Evolutionary conservation across 495 filamentous ascomycete species (phyloP).

Genomic region (Delitschia confertaspora): DNA sequence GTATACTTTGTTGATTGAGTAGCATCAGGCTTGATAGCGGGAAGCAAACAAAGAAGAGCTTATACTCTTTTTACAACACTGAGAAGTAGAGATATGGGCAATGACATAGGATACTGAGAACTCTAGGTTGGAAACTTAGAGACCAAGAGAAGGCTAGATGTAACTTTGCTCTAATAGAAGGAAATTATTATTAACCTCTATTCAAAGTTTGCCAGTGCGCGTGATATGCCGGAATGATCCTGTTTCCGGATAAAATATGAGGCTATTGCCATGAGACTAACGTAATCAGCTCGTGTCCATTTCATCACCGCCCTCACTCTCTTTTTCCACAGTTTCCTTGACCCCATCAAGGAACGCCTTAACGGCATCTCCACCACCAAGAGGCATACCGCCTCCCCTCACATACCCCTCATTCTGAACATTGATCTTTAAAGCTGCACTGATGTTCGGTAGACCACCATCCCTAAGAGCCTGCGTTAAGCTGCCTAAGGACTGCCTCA

Average conservation of each 20-base stretch:
- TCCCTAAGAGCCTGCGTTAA: conserved; percentile 82
- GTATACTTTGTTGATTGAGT: too few relatives aligned
- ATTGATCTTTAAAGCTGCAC: conserved; percentile 70
- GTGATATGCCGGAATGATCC: neutral
- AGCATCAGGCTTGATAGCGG: too few relatives aligned
- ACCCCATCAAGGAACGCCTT: conserved; percentile 85
- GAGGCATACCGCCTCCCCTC: conserved; percentile 59
- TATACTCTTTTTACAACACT: too few relatives aligned
- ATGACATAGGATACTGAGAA: neutral
- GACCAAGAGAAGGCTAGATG: neutral
- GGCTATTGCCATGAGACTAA: neutral
- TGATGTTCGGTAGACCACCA: conserved; percentile 83
- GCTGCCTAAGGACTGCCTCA: conserved; percentile 74
- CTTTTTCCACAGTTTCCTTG: conserved; percentile 61
- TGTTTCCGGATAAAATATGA: neutral
- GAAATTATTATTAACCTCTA: neutral
- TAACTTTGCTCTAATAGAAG: neutral
- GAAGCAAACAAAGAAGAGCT: too few relatives aligned
- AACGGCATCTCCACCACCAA: conserved; percentile 83
- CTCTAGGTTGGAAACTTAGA: neutral
- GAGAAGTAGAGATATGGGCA: too few relatives aligned
- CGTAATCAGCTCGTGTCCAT: conserved; percentile 21
- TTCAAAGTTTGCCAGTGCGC: neutral
- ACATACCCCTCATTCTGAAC: conserved; percentile 77
- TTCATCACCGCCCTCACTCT: conserved; percentile 35